Percentiles rank a stretch among this genome's conserved stretches.
phyloP scores from a whole-genome alignment of 352 stramenopile genomes.

The Pythium chondricola region DNA sequence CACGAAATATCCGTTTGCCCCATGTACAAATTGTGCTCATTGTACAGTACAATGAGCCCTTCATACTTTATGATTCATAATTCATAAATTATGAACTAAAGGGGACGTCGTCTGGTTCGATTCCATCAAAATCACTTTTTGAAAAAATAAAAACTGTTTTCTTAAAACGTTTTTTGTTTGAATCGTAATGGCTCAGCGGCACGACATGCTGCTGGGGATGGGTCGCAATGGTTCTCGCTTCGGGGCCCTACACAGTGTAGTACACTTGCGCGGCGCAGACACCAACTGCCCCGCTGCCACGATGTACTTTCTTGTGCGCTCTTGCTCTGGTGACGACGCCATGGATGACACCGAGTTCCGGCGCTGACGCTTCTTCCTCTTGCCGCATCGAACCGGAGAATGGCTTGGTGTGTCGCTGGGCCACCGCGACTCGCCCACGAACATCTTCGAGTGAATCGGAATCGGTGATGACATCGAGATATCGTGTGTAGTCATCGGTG shows the following conservation, averaged over 20 bases:
- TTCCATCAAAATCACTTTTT: too few species aligned
- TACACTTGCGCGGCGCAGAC: constrained; percentile 9
- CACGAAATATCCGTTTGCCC: too few species aligned
- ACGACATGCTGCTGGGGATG: constrained; percentile 16
- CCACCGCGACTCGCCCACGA: neutral
- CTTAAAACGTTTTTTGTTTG: too few species aligned
- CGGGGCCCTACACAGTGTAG: too few species aligned
- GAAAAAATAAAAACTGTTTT: too few species aligned
- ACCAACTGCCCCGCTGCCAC: constrained; percentile 9
- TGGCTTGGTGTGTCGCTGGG: constrained; percentile 4
- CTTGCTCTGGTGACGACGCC: constrained; percentile 22
- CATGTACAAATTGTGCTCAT: too few species aligned
- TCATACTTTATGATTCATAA: too few species aligned
- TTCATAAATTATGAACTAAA: too few species aligned
- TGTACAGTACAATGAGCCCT: neutral
- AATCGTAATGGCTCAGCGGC: too few species aligned
- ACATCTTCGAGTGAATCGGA: constrained; percentile 3
- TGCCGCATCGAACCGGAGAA: constrained; percentile 21
- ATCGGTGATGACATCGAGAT: constrained; percentile 10
- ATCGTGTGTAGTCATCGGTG: too few species aligned
- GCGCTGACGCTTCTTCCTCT: constrained; percentile 64
- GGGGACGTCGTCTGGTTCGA: too few species aligned
- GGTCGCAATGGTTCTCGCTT: constrained; percentile 1
- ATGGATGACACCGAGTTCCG: constrained; percentile 34
- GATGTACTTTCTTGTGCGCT: constrained; percentile 19